Percentiles rank a stretch among this genome's conserved stretches.
Conservation (phyloP, 805 yeast species). For the Spathaspora girioi region DNA sequence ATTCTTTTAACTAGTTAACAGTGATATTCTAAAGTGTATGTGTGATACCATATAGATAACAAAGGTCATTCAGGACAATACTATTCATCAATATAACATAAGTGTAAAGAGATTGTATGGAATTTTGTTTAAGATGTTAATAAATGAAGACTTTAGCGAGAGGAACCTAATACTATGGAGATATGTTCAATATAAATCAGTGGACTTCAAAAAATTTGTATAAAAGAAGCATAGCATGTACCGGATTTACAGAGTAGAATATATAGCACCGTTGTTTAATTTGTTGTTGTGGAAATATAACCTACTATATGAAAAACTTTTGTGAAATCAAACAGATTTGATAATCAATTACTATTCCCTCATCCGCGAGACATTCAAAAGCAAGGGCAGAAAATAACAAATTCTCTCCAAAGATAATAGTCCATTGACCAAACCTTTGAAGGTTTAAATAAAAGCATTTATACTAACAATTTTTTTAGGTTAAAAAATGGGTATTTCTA, state of each 20-base stretch:
- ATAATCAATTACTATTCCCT: neutral
- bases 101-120: neutral
- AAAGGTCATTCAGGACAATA: slow-evolving; percentile 1
- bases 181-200: neutral
- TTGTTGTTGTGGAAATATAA: too few species aligned
- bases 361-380: neutral
- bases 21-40: slow-evolving; percentile 11
- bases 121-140: neutral
- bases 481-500: slow-evolving; percentile 95
- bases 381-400: neutral
- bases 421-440: neutral
- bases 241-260: neutral
- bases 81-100: neutral
- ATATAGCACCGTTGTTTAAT: too few species aligned
- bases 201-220: too few species aligned
- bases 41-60: slow-evolving; percentile 1
- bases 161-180: neutral
- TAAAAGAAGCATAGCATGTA: neutral
- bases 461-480: slow-evolving; percentile 16
- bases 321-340: neutral
- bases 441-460: neutral
- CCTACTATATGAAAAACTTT: neutral
- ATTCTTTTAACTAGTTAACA: slow-evolving; percentile 5
- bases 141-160: neutral
- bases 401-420: neutral